Evolutionary conservation across 306 rosid genomes (phyloP), one percentile per base, ranked within the genome.

Genomic region (Medicago lupulina): DNA sequence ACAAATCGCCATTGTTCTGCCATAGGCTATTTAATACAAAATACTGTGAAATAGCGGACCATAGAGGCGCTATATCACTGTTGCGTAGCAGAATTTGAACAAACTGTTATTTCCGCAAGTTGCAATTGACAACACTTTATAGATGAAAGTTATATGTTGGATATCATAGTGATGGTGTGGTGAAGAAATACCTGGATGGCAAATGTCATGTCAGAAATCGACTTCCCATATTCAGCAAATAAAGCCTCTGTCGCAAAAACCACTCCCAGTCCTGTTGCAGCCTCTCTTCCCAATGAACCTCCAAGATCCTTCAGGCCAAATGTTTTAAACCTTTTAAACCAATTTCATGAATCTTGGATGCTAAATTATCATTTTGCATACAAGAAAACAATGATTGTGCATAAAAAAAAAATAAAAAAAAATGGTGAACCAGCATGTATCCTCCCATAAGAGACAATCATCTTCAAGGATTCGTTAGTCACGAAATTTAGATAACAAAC

Each of bases 241-340:
- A 87, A 77, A 50, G 95, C 87, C 75, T 90, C 89, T 11, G 95
- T 79, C 13, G 86, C 92, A 54, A 82, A 87, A 76, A 84, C 76
- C 59, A 69, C 88, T 15, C 92, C 92, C 8, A 76, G 80, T 67
- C 95, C 95, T 21, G 92, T 87, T 9, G 92, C 96, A 40, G 90
- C 86, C 46, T 86, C 92, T 70, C 90, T 86, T 82, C 96, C 92
- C 43, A 90, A 80, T 23, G 96, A 90, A 34, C 96, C 96, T 44
- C 92, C 96, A 59, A 87, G 92, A 68, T 88, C 96, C 96, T 90
- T 23, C 51, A 82, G 6, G 15, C 17, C 70, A 76, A 40, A 53
- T 43, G 16, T 9, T 60, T 40, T 23, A 67, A 59, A 25, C 50
- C 39, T 9, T 60, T 40, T 23, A 67, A 59, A 25, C 50, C 39